Conservation (phyloP, 192 early-diverging fungal genomes). For the Lunasporangiospora selenospora region DNA sequence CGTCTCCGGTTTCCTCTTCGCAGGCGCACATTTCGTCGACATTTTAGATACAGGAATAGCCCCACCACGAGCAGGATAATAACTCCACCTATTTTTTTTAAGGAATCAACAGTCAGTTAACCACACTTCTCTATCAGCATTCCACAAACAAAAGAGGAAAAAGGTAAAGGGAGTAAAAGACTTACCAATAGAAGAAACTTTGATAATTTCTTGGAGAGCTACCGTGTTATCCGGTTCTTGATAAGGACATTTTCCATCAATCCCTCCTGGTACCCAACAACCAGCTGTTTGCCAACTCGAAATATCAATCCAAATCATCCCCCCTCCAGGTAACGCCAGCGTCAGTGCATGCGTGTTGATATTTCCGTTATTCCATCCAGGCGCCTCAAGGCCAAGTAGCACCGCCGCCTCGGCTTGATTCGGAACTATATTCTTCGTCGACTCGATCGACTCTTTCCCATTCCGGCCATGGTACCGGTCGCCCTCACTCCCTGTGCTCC, state of each 20-base stretch:
- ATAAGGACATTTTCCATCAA: slow-evolving; percentile 27
- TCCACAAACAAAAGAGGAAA: not conserved
- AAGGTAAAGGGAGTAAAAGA: not conserved
- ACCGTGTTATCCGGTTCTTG: slow-evolving; percentile 37
- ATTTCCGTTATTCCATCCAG: too few relatives aligned
- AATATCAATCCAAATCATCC: slow-evolving; percentile 45
- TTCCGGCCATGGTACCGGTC: too few relatives aligned
- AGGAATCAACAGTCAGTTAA: too few relatives aligned
- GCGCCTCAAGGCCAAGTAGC: too few relatives aligned
- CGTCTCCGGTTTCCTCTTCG: slow-evolving; percentile 36
- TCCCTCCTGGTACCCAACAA: slow-evolving; percentile 42
- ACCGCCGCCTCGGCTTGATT: too few relatives aligned
- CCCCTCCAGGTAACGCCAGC: not conserved
- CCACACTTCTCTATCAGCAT: too few relatives aligned
- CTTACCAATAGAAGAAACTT: slow-evolving; percentile 38
- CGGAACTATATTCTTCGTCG: too few relatives aligned
- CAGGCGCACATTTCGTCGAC: slow-evolving; percentile 31
- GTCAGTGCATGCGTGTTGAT: too few relatives aligned
- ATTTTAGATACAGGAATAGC: slow-evolving; percentile 37
- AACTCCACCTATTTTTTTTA: slow-evolving; percentile 23
- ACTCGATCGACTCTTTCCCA: too few relatives aligned
- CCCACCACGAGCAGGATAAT: slow-evolving; percentile 28
- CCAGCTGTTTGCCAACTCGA: slow-evolving; percentile 50
- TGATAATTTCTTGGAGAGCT: slow-evolving; percentile 40
- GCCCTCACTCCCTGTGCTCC: too few relatives aligned